Evolutionary conservation across 179 eudicot species (phyloP), one percentile per base, ranked within the genome.

Genomic region (Monotropa hypopitys): DNA sequence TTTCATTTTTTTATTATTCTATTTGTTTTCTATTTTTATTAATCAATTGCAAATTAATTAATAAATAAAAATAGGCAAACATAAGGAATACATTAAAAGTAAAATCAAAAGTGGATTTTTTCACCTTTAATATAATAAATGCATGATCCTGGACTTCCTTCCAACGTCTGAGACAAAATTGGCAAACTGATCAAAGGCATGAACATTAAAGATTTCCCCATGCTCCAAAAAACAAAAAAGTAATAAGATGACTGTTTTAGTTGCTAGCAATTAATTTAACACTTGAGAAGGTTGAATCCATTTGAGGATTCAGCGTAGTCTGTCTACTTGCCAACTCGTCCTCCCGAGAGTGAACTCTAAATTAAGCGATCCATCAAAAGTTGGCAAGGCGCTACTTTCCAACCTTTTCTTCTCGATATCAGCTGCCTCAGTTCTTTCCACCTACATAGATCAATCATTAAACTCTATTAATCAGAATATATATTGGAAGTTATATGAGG

Each of bases 311-410:
- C 78, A 21, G 78, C 80, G 11, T 63, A 72, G 73, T 85, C 84
- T 75, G 65, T 75, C n/a, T n/a, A n/a, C n/a, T 70, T 78, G 85
- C 86, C 81, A 83, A 73, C 71, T 88, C 59, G 90, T 74, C 43
- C 89, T 79, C 76, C 93, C 93, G 26, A 89, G 83, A 47, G 86
- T 86, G 70, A 89, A 81, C 84, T 89, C 93, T 38, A 89, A 77
- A 71, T 87, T 83, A 32, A 85, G 73, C 63, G 77, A 76, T 72
- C 13, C 69, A 61, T 84, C 84, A 4, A 85, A 61, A 7, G 85
- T 73, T 7, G 84, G 72, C 73, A 71, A 70, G 42, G 73, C 57
- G 42, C 51, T 70, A 51, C 76, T 56, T 32, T 79, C 82, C 54
- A 75, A 6, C 46, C 53, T 74, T 46, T 75, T 78, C 45, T 61